Evolutionary conservation across 2,329 filamentous ascomycete genomes (phyloP).

Genomic region (Metarhizium anisopliae): DNA sequence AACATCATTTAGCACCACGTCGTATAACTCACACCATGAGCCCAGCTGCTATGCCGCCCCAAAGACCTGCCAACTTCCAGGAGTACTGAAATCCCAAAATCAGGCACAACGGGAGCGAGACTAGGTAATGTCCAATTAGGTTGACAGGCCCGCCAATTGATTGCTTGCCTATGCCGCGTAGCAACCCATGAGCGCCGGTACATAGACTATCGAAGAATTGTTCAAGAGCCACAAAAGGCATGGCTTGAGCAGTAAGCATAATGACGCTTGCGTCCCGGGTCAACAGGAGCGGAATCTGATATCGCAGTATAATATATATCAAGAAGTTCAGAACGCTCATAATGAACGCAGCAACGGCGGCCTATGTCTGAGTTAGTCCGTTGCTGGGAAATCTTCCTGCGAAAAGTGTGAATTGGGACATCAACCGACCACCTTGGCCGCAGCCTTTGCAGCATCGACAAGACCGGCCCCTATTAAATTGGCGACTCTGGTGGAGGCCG

Average conservation of each 20-base stretch:
- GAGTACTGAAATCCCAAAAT: constrained; percentile 62
- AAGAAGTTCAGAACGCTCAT: constrained; percentile 69
- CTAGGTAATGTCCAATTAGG: constrained; percentile 73
- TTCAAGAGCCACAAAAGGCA: constrained; percentile 75
- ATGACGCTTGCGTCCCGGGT: constrained; percentile 60
- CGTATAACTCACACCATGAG: constrained; percentile 43
- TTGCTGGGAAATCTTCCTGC: too few species aligned
- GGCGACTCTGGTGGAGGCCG: constrained; percentile 74
- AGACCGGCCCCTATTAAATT: constrained; percentile 82
- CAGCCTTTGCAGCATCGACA: constrained; percentile 65
- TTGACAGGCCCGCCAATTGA: constrained; percentile 82
- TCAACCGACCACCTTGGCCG: constrained; percentile 55
- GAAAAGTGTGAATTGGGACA: not conserved
- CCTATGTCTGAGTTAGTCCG: constrained; percentile 17
- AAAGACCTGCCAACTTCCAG: constrained; percentile 72
- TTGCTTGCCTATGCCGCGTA: constrained; percentile 77
- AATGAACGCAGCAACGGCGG: constrained; percentile 51
- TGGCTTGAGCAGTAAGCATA: constrained; percentile 51
- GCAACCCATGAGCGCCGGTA: constrained; percentile 68
- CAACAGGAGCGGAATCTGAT: constrained; percentile 64
- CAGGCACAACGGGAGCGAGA: constrained; percentile 76
- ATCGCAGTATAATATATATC: constrained; percentile 56
- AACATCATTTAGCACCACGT: not conserved
- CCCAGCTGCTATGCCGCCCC: constrained; percentile 69
- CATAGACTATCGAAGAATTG: constrained; percentile 81